A percentile compares a stretch with the other conserved stretches of the same genome.
phyloP scores from a whole-genome alignment of 352 stramenopile genomes.

The Blastocystis sp. region DNA sequence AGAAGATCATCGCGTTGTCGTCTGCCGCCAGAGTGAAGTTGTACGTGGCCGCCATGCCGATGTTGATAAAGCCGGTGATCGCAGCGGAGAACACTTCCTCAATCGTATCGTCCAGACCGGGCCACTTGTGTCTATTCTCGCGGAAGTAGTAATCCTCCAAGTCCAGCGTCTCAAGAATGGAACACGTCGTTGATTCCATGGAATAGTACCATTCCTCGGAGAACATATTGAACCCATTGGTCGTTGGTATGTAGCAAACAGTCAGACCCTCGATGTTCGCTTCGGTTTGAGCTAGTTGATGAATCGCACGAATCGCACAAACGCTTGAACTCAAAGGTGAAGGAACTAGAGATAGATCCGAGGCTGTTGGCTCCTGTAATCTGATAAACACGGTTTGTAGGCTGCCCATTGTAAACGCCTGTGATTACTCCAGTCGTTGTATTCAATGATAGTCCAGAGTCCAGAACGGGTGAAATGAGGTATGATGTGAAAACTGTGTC shows the following conservation, averaged over 20 bases:
- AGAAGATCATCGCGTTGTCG: background rate
- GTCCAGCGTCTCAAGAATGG: background rate
- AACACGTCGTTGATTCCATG: background rate
- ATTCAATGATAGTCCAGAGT: no score
- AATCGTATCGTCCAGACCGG: slow-evolving; percentile 34
- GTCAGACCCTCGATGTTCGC: slow-evolving; percentile 8
- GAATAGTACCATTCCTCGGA: background rate
- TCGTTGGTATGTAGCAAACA: background rate
- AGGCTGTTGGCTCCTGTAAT: no score
- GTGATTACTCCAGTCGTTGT: no score
- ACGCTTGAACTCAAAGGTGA: no score
- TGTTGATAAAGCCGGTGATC: background rate
- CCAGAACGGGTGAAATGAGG: no score
- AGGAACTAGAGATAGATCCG: no score
- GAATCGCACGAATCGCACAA: no score
- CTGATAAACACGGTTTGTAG: no score
- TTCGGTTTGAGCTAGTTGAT: background rate
- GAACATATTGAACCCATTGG: background rate
- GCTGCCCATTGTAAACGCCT: no score
- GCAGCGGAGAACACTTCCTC: background rate
- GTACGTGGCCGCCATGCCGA: slow-evolving; percentile 5
- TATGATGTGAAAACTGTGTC: no score
- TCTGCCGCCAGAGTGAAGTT: background rate
- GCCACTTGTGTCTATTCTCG: no score
- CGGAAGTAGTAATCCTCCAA: background rate